Evolutionary conservation across 345 rosid genomes (phyloP), one percentile per base, ranked within the genome.

Genomic region (Clausena lansium): DNA sequence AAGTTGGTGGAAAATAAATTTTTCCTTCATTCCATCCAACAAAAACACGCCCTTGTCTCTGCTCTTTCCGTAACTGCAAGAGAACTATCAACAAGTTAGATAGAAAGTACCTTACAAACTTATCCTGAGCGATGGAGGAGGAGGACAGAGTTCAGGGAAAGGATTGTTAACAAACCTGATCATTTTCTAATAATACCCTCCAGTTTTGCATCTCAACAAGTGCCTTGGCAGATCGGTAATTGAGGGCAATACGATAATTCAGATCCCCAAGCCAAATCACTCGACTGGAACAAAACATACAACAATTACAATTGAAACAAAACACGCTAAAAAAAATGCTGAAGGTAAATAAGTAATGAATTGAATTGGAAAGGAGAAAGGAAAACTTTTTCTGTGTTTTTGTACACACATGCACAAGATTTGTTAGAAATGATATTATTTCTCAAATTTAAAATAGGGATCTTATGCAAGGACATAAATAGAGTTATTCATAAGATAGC

Each of bases 151-250:
- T 77, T 70, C 10, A 41, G 27, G 71, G 47, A 54, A 25, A 79
- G 58, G 19, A 30, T 55, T n/a, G 41, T 67, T 68, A 55, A 81
- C 82, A 67, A 91, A 87, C 99, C 95, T 96, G 99, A 67, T 96
- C 99, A 61, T 93, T 96, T 81, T 92, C 91, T 77, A 96, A 85
- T 76, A 96, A 81, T n/a, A 95, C 98, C 69, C 99, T 90, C 99
- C 99, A 94, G 84, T 93, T 94, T 84, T 91, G 97, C 99, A 96
- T 96, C 88, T 94, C 97, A 54, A 96, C 97, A 13, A 96, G 94
- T 75, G 99, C 99, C 90, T 91, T 96, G 5, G 98, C 99, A 41
- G 98, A 88, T 76, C 99, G 99, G 75, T 90, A 92, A 50, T 98
- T 87, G 69, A 96, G 90, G 1, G 98, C 97, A 84, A 96, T 94